Evolutionary conservation across 441 rosid species (phyloP), one percentile per base, ranked within the genome.

Genomic region (Adansonia gregorii): DNA sequence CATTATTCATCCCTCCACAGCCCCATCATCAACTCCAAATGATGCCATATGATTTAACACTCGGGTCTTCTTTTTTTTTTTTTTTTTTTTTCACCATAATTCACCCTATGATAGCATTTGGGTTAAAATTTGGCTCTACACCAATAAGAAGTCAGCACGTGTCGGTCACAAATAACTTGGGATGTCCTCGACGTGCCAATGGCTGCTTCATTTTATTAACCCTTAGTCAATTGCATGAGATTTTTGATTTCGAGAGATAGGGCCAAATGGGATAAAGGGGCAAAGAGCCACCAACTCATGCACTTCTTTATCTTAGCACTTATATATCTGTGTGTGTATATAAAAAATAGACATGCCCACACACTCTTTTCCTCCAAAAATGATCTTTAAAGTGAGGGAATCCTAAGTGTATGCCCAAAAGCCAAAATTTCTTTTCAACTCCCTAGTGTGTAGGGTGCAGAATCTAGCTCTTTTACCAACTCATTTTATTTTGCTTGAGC

Each of bases 401-500:
- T 90, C 93, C 91, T 63, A 89, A 88, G 93, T 77, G 77, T 78
- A 78, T 78, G 74, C 73, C 83, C 82, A 61, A 86, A 85, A 79
- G 88, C 84, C 88, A 83, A 85, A 83, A 80, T 41, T 77, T 82
- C 83, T 83, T 84, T 86, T 78, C 78, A 39, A 56, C 60, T 59
- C 75, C 73, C 72, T 27, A 61, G 60, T 22, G 72, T 68, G 77
- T 20, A 76, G 79, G 85, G 73, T 77, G 81, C 87, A 87, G 79
- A 77, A 84, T 79, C 85, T 63, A 74, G 80, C 82, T 72, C 85
- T 82, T 78, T 77, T 59, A 27, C 43, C 67, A 5, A 24, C 67
- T 61, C 67, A 7, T 45, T 64, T 58, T 74, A 49, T 76, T 58
- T 72, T 76, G 56, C 3, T 2, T 2, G 20, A 60, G 52, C 78